These are phyloP conservation scores for Viridothelium virens DNA, from an alignment of 495 filamentous ascomycete species.

Conservation along the genomic window DNA sequence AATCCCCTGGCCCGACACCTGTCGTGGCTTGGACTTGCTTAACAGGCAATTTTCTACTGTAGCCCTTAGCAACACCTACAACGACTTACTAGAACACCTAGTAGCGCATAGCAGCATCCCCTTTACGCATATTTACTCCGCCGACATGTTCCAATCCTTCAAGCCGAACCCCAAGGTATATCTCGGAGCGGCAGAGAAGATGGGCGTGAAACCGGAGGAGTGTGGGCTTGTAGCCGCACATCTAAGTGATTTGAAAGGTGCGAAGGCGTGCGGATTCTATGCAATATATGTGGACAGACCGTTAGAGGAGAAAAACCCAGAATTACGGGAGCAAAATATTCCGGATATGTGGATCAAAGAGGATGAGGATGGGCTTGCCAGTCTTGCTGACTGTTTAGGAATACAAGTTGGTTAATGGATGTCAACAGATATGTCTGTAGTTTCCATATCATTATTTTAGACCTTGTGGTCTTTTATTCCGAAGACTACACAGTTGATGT, in stretches of 20 bases:
- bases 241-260: constrained; percentile 56
- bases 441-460: too few species aligned
- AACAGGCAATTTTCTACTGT: constrained; percentile 47
- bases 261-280: constrained; percentile 51
- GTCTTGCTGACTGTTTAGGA: constrained; percentile 44
- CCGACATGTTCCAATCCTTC: constrained; percentile 62
- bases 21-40: constrained; percentile 46
- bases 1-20: constrained; percentile 57
- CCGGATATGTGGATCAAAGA: constrained; percentile 54
- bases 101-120: constrained; percentile 46
- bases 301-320: constrained; percentile 50
- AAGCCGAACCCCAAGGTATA: constrained; percentile 64
- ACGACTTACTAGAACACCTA: constrained; percentile 55
- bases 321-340: constrained; percentile 49
- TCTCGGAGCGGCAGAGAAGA: constrained; percentile 49
- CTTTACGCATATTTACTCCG: constrained; percentile 52
- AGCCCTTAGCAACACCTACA: constrained; percentile 68
- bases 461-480: too few species aligned
- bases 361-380: constrained; percentile 44
- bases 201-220: constrained; percentile 49
- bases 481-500: too few species aligned
- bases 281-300: constrained; percentile 66
- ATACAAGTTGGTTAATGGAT: constrained; percentile 18
- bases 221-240: constrained; percentile 72
- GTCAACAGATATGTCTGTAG: neutral